Evolutionary conservation across 2,329 filamentous ascomycete genomes (phyloP), one percentile per base, ranked within the genome.

Genomic region (Blastomyces emzantsi): DNA sequence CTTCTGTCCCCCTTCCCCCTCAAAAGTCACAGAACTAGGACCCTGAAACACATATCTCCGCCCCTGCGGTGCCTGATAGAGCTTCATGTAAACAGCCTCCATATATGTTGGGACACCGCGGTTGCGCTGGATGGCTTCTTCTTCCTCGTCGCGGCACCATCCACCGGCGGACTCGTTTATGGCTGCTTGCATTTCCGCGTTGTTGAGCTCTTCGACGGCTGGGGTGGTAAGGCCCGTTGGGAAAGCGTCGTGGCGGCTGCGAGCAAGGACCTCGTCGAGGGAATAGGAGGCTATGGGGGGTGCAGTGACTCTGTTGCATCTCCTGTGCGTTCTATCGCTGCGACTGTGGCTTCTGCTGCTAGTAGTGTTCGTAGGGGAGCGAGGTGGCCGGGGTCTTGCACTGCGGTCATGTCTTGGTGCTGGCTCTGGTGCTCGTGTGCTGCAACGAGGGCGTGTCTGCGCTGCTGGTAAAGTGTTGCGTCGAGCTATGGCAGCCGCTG

Each of bases 31-130:
- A 22, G 45, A 36, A 41, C 64, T 64, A 6, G 66, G 67, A 22
- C 67, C 67, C 61, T 68, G 66, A 52, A 67, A 68, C 25, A 56
- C 58, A 64, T 67, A 68, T 61, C 62, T 67, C 62, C 54, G 61
- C 22, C 67, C 67, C 41, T 43, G 28, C 7, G 55, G 57, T 17
- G 67, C 54, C 30, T 11, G 17, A 57, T 67, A 68, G 25, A 58
- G 19, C n/a, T 45, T 49, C 62, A 62, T 63, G 13, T 22, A 13
- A 56, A 66, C 67, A 17, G 67, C 66, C 60, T 68, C 67, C 60
- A 65, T 63, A 41, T 68, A 68, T 36, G 67, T 68, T 9, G 67
- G 67, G 41, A 67, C 60, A 1, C 64, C 65, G 4, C 45, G 57
- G 60, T 61, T 68, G 11, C 67, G 65, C 62, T 64, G 62, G 22